Evolutionary conservation across 139 green algal species (phyloP), one percentile per base, ranked within the genome.

Genomic region (Micromonas commoda): DNA sequence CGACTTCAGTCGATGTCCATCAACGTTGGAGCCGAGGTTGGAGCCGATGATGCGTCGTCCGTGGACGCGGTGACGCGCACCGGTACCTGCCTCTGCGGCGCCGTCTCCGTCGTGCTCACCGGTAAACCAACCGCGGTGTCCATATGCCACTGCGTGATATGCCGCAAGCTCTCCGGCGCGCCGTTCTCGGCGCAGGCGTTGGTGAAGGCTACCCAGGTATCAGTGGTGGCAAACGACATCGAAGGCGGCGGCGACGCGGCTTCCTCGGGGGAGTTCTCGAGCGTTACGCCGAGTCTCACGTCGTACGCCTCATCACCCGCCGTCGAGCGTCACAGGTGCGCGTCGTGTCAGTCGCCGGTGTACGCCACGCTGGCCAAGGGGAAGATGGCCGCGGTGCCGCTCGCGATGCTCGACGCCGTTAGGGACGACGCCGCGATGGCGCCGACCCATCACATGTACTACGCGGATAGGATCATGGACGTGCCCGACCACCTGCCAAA

Each of bases 101-200:
- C 24, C 21, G 29, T 33, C 19, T 0, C 3, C 19, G 53, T 77
- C 26, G 31, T 9, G 29, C 24, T 68, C 19, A 34, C 3, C 19
- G 71, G 71, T 19, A 53, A 3, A 23, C 52, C 53, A 4, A 9
- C 38, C 1, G 52, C 71, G 52, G 71, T 67, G 2, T 69, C 51
- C 24, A 77, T 77, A 29, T 77, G 71, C 51, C 71, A 77, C 71
- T 77, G 71, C 71, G 29, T 24, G 1, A 67, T 52, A 3, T 77
- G 71, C 33, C 71, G 71, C n/a, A 68, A 38, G 5, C 51, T 77
- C 51, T 69, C 51, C 1, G 71, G 71, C 1, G 71, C 51, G 2
- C 51, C 51, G 28, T 77, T 69, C 26, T 60, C 29, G 24, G 3
- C 21, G 51, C 71, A 77, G 71, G 52, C 71, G 26, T n/a, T 77